Evolutionary conservation across 148 eudicot genomes (phyloP).

Genomic region (Beta vulgaris): DNA sequence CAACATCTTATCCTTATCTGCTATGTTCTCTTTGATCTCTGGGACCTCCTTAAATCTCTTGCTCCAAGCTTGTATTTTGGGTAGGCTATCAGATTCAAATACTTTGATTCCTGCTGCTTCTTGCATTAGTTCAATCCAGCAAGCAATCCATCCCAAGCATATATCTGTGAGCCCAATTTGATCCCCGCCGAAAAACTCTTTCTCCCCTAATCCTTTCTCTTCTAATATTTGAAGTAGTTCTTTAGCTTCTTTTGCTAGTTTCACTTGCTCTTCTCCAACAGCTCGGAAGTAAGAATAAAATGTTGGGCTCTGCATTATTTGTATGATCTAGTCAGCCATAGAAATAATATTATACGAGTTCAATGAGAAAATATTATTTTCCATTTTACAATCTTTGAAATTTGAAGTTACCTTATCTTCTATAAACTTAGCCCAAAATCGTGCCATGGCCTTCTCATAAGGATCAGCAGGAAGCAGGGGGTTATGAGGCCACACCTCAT

Average conservation of each 20-base stretch:
- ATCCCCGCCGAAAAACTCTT: not conserved
- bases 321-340: too few species aligned
- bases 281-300: not conserved
- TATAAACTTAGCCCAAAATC: not conserved
- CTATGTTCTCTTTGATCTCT: not conserved
- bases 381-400: too few species aligned
- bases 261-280: not conserved
- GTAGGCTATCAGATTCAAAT: not conserved
- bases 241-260: not conserved
- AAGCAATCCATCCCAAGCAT: not conserved
- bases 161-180: not conserved
- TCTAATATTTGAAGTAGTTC: not conserved
- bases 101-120: not conserved
- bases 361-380: too few species aligned
- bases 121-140: not conserved
- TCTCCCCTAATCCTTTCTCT: not conserved
- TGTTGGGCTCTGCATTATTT: not conserved
- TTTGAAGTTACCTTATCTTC: not conserved
- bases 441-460: not conserved
- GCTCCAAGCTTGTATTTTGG: not conserved
- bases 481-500: not conserved
- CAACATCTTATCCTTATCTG: not conserved
- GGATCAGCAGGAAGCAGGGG: not conserved
- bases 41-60: not conserved
- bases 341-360: too few species aligned